A percentile compares a stretch with the other conserved stretches of the same genome.
Evolutionary conservation across 257 asterid genomes (phyloP).

Genomic region (Plantago elongata): DNA sequence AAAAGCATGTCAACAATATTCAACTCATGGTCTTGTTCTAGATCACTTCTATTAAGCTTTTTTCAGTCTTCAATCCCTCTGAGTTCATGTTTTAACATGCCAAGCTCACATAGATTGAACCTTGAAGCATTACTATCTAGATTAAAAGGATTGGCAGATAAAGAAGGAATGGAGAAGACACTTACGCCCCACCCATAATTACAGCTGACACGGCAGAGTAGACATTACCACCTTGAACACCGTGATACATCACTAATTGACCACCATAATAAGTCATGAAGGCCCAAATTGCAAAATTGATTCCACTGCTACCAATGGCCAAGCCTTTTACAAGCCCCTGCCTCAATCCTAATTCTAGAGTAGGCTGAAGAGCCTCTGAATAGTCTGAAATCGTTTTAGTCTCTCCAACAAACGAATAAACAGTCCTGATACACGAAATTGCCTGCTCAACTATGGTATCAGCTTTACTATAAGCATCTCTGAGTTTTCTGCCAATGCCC

Average conservation of each 20-base stretch:
- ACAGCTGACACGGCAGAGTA: conserved; percentile 54
- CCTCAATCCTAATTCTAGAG: conserved; percentile 36
- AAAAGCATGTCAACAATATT: background rate
- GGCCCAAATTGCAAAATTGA: conserved; percentile 53
- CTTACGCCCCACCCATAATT: conserved; percentile 56
- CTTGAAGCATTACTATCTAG: too few species aligned
- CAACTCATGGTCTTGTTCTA: background rate
- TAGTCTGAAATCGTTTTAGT: conserved; percentile 28
- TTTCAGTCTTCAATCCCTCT: too few species aligned
- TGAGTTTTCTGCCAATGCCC: conserved; percentile 43
- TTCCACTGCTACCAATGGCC: conserved; percentile 56
- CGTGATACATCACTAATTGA: conserved; percentile 53
- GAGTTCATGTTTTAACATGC: too few species aligned
- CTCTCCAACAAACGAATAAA: conserved; percentile 55
- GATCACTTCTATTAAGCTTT: too few species aligned
- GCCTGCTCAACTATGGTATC: conserved; percentile 49
- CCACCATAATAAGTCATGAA: conserved; percentile 58
- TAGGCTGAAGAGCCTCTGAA: conserved; percentile 45
- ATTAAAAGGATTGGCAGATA: background rate
- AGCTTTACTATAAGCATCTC: conserved; percentile 49
- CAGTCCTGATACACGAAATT: conserved; percentile 49
- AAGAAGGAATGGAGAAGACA: background rate
- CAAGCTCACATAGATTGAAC: too few species aligned
- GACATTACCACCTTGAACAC: conserved; percentile 49
- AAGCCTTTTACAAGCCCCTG: conserved; percentile 63